Evolutionary conservation across 768 basidiomycete species (phyloP).

Genomic region (Dioszegia aurantiaca): DNA sequence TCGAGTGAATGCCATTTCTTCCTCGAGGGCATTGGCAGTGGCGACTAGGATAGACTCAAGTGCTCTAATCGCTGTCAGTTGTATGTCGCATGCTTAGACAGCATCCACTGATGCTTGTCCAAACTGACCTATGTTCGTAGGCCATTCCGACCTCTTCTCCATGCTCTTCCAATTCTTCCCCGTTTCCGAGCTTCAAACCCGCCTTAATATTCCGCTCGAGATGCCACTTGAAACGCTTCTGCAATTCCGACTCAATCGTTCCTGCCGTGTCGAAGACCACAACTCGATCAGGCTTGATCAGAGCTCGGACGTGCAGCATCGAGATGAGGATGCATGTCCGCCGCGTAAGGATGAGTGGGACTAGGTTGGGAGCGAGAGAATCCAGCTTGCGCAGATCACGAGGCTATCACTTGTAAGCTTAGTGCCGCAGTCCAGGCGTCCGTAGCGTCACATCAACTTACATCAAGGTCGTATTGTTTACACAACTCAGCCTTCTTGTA

Average conservation of each 20-base stretch:
- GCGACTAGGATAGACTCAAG: conserved; percentile 89
- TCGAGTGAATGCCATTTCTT: conserved; percentile 89
- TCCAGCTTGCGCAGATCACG: conserved; percentile 97
- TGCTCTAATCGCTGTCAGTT: conserved; percentile 60
- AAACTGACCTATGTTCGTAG: conserved; percentile 48
- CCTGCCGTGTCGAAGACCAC: conserved; percentile 90
- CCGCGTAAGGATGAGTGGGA: conserved; percentile 87
- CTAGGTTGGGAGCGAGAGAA: conserved; percentile 85
- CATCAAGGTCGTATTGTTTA: conserved; percentile 81
- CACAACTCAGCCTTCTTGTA: conserved; percentile 90
- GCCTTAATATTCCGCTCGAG: conserved; percentile 43
- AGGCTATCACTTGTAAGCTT: conserved; percentile 59
- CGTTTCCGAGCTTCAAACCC: conserved; percentile 23
- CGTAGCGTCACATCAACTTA: conserved; percentile 55
- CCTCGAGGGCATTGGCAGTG: conserved; percentile 86
- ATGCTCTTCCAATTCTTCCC: conserved; percentile 18
- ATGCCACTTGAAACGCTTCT: conserved; percentile 43
- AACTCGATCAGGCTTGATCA: conserved; percentile 88
- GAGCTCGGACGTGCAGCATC: conserved; percentile 87
- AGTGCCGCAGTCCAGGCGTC: too few relatives aligned
- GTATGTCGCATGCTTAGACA: background rate
- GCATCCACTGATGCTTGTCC: background rate
- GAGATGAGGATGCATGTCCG: conserved; percentile 88
- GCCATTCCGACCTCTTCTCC: conserved; percentile 34
- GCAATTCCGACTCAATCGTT: conserved; percentile 54